A percentile compares a stretch with the other conserved stretches of the same genome.
Evolutionary conservation across 1,284 basidiomycete species (phyloP).

Genomic region (Singerocomus inundabilis): DNA sequence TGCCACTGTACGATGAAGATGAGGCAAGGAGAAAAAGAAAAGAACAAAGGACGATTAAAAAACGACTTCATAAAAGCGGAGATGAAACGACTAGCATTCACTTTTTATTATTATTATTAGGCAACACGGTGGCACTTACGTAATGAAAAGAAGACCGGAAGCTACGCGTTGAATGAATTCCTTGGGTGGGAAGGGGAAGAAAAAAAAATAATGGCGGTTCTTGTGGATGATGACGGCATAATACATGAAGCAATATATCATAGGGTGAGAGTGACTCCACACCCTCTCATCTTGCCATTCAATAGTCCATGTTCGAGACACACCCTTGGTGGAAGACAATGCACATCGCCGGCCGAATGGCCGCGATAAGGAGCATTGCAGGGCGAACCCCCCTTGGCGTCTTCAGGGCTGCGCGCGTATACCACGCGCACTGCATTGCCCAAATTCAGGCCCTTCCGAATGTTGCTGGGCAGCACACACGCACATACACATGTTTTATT

Average conservation of each 20-base stretch:
- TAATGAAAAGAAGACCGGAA: constrained; percentile 22
- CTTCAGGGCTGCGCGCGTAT: constrained; percentile 30
- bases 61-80: constrained; percentile 18
- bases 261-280: too few relatives aligned
- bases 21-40: neutral
- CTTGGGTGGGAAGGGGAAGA: constrained; percentile 5
- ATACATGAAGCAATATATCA: constrained; percentile 7
- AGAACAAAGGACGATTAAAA: neutral
- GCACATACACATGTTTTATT: neutral
- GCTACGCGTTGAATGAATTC: neutral
- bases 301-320: constrained; percentile 4
- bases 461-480: constrained; percentile 5
- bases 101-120: neutral
- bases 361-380: constrained; percentile 38
- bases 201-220: neutral
- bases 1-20: too few relatives aligned
- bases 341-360: constrained; percentile 40
- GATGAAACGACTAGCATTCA: constrained; percentile 19
- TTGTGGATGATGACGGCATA: constrained; percentile 8
- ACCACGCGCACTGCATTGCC: constrained; percentile 8
- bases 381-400: constrained; percentile 47
- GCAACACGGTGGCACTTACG: constrained; percentile 23
- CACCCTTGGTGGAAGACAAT: constrained; percentile 10
- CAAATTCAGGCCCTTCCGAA: constrained; percentile 1
- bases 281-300: constrained; percentile 5